Evolutionary conservation across 345 rosid species (phyloP), one percentile per base, ranked within the genome.

Genomic region (Corchorus capsularis): DNA sequence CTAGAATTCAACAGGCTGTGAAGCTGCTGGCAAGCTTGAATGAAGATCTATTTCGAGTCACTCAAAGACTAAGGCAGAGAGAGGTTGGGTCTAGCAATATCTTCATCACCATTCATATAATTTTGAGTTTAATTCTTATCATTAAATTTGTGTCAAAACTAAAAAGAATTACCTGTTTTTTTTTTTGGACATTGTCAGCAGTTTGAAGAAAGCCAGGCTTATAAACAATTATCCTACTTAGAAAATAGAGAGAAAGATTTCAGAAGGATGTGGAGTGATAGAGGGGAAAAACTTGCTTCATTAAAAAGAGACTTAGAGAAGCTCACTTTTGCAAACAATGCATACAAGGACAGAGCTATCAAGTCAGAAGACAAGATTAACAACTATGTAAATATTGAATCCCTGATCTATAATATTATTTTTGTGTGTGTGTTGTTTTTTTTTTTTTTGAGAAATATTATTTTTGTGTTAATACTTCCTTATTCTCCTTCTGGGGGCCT

Each of bases 301-400:
- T 15, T 55, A 10, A 71, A 71, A 55, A 50, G 74, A 71, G 47
- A 71, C 8, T 34, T 53, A 35, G 74, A 55, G 3, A 71, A 55
- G 46, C 61, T 71, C 8, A 71, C 35, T 39, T 71, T 71, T 55
- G 63, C 63, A 37, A 71, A 71, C 47, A 35, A 41, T 53, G 74
- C 74, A 19, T 71, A 55, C 6, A 37, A 71, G 63, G 35, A 55
- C 32, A 71, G 47, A 35, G 15, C 50, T 34, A 55, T 71, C 63
- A 55, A 5, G 15, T 34, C 74, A 53, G 50, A 55, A 17, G 74
- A 19, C 17, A 13, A 20, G 63, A 71, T 71, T 12, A 6, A 71
- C 54, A 19, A n/a, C 74, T 63, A 71, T 39, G 74, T 71, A 59
- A 47, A 61, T 8, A 39, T 27, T 39, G 43, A 39, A 69, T 69